Conservation (phyloP, 2,329 filamentous ascomycete genomes). For the Coleophoma cylindrospora region DNA sequence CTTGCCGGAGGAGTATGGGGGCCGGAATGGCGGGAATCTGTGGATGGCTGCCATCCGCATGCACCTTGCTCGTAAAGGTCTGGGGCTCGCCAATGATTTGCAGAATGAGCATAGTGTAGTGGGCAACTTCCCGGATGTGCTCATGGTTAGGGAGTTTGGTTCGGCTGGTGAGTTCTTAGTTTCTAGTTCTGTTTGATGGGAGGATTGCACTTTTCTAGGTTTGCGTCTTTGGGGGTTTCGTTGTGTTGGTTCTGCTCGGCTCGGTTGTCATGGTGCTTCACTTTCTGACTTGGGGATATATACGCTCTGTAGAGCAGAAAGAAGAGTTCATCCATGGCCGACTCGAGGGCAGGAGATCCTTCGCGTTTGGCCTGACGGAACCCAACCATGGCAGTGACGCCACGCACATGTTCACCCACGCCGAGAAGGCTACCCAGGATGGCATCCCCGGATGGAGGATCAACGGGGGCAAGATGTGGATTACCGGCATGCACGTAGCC, state of each 20-base stretch:
- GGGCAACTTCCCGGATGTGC: conserved; percentile 56
- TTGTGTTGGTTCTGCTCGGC: neutral
- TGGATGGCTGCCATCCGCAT: conserved; percentile 60
- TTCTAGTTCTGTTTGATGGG: too few species aligned
- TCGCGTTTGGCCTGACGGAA: conserved; percentile 59
- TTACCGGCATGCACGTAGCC: conserved; percentile 56
- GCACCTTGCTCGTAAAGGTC: conserved; percentile 52
- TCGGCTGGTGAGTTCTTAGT: conserved; percentile 18
- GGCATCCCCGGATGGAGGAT: conserved; percentile 45
- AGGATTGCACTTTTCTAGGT: too few species aligned
- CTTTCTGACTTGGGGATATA: too few species aligned
- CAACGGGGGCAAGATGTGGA: conserved; percentile 59
- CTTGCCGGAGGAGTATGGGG: conserved; percentile 50
- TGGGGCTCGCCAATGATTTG: conserved; percentile 58
- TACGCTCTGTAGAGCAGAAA: conserved; percentile 38
- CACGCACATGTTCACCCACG: conserved; percentile 55
- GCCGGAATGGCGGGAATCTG: conserved; percentile 44
- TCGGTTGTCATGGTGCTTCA: neutral
- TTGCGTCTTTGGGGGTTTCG: neutral
- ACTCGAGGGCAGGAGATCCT: conserved; percentile 45
- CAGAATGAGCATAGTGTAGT: conserved; percentile 60
- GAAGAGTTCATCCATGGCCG: conserved; percentile 46
- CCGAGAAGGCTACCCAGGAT: conserved; percentile 35
- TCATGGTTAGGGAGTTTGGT: conserved; percentile 59
- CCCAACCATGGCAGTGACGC: conserved; percentile 58